Evolutionary conservation across 164 flowering plant genomes (phyloP).

Genomic region (Liquidambar formosana): DNA sequence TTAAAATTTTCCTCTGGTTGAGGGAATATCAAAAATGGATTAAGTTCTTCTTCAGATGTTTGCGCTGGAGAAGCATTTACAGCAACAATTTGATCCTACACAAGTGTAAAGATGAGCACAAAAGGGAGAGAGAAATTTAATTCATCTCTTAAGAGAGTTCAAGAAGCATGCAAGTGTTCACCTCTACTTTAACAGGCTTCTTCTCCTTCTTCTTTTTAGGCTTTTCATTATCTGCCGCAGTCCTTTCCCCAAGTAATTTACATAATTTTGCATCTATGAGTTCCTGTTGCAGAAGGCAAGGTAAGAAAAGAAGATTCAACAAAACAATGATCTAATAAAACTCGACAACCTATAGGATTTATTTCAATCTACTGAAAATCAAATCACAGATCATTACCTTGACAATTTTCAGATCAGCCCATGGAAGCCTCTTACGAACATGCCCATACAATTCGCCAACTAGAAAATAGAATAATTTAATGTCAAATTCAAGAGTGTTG

Average conservation of each 20-base stretch:
- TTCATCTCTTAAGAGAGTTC: neutral
- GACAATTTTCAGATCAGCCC: conserved; percentile 92
- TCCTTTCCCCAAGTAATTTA: conserved; percentile 85
- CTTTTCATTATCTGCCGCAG: conserved; percentile 91
- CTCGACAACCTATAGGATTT: neutral
- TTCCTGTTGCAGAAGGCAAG: conserved; percentile 42
- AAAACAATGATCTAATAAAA: conserved; percentile 1
- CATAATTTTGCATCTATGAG: conserved; percentile 62
- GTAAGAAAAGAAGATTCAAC: conserved; percentile 7
- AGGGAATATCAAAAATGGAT: conserved; percentile 80
- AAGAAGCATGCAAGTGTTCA: conserved; percentile 15
- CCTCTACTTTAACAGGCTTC: conserved; percentile 77
- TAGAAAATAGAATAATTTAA: conserved; percentile 20
- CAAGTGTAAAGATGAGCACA: neutral
- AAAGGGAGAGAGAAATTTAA: neutral
- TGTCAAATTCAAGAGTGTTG: neutral
- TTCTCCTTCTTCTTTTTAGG: conserved; percentile 90
- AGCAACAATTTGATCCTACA: conserved; percentile 45
- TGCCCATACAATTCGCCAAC: conserved; percentile 81
- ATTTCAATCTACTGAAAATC: neutral
- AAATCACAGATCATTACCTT: conserved; percentile 51
- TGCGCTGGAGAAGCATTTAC: conserved; percentile 36
- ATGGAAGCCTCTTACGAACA: conserved; percentile 75
- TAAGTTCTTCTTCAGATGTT: conserved; percentile 81
- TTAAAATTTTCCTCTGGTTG: conserved; percentile 81